Conservation (phyloP, 495 filamentous ascomycete genomes). For the Cercophora samala region DNA sequence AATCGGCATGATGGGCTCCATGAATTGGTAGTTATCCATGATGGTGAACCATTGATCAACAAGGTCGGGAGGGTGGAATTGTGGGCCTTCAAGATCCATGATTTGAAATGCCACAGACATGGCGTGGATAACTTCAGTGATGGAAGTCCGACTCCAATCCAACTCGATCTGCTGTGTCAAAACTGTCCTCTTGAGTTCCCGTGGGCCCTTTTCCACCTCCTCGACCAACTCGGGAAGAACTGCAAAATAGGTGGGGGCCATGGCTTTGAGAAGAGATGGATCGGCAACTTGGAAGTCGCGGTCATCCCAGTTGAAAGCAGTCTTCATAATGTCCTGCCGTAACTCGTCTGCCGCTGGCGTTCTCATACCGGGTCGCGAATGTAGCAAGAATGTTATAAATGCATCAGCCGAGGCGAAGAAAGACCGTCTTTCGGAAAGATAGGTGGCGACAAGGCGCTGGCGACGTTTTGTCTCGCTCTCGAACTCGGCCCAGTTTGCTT, state of each 20-base stretch:
- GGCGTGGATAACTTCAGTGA: constrained; percentile 67
- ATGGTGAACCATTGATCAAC: constrained; percentile 68
- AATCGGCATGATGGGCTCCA: constrained; percentile 39
- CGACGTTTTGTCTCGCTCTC: constrained; percentile 55
- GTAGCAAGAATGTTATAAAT: constrained; percentile 43
- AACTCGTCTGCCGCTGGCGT: constrained; percentile 30
- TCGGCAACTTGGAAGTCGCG: constrained; percentile 15
- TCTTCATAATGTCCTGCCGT: constrained; percentile 23
- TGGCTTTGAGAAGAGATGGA: constrained; percentile 31
- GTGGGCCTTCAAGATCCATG: constrained; percentile 52
- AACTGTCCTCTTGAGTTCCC: constrained; percentile 27
- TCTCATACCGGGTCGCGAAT: constrained; percentile 25
- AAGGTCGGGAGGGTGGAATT: constrained; percentile 57
- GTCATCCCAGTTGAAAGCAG: constrained; percentile 28
- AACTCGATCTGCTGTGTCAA: constrained; percentile 52
- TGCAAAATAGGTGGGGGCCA: constrained; percentile 41
- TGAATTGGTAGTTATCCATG: constrained; percentile 60
- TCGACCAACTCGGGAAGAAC: constrained; percentile 37
- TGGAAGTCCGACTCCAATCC: constrained; percentile 58
- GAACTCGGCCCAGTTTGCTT: constrained; percentile 53
- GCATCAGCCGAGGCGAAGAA: constrained; percentile 51
- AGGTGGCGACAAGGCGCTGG: constrained; percentile 60
- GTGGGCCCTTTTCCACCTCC: constrained; percentile 30
- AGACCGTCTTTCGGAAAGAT: constrained; percentile 64
- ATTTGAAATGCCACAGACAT: constrained; percentile 71